Percentiles rank a stretch among this genome's conserved stretches.
phyloP scores from a whole-genome alignment of 768 basidiomycete genomes.

The Lactarius akahatsu region DNA sequence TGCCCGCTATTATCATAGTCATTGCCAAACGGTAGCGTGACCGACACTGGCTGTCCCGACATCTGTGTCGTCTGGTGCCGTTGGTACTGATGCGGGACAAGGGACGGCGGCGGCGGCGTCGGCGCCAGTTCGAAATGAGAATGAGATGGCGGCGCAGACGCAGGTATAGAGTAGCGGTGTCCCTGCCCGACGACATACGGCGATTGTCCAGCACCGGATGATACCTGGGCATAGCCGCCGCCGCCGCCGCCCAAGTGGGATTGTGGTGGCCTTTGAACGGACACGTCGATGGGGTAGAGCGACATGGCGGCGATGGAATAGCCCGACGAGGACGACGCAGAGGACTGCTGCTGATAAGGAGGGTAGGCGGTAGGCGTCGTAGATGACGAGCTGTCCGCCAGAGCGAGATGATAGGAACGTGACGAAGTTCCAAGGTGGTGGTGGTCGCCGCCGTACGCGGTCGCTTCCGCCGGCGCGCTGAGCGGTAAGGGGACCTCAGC shows the following conservation, averaged over 20 bases:
- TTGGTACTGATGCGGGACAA: slow-evolving; percentile 8
- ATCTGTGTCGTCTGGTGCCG: slow-evolving; percentile 9
- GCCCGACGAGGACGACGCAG: slow-evolving; percentile 16
- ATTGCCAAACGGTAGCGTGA: slow-evolving; percentile 22
- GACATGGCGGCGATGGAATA: slow-evolving; percentile 8
- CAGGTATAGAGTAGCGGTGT: slow-evolving; percentile 15
- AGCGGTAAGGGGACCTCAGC: slow-evolving; percentile 19
- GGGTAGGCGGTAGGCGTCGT: slow-evolving; percentile 15
- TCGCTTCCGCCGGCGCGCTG: slow-evolving; percentile 9
- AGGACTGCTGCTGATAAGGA: slow-evolving; percentile 10
- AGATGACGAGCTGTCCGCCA: slow-evolving; percentile 9
- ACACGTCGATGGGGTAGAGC: slow-evolving; percentile 17
- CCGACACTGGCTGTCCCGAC: slow-evolving; percentile 6
- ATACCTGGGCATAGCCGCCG: slow-evolving; percentile 14
- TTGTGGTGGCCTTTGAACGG: slow-evolving; percentile 14
- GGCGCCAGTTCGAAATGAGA: slow-evolving; percentile 24
- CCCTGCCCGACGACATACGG: slow-evolving; percentile 19
- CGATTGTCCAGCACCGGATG: slow-evolving; percentile 2
- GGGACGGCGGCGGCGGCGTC: slow-evolving; percentile 8
- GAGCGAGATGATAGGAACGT: slow-evolving; percentile 16
- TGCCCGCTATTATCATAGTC: slow-evolving; percentile 14
- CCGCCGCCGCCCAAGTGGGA: slow-evolving; percentile 15
- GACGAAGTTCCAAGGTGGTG: slow-evolving; percentile 8
- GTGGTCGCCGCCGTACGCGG: slow-evolving; percentile 13
- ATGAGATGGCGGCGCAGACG: slow-evolving; percentile 27